phyloP scores from a whole-genome alignment of 768 basidiomycete genomes.

The Mycena capillaripes region DNA sequence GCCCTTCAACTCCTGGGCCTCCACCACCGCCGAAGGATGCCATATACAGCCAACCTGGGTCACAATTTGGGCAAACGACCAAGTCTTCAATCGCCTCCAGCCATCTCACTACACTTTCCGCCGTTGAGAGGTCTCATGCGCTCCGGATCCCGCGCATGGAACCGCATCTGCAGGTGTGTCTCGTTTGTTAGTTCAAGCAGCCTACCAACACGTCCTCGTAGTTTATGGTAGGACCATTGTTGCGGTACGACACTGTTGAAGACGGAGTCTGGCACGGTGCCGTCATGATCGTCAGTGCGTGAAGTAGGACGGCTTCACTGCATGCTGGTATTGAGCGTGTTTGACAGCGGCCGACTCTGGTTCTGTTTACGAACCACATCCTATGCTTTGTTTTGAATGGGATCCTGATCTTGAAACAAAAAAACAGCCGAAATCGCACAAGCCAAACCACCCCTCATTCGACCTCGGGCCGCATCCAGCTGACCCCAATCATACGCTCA shows the following conservation, averaged over 20 bases:
- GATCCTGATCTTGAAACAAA: constrained; percentile 63
- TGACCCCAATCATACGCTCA: constrained; percentile 68
- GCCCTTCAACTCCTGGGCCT: constrained; percentile 54
- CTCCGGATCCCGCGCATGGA: constrained; percentile 77
- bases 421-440: neutral
- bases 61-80: constrained; percentile 37
- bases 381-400: constrained; percentile 79
- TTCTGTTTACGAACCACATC: constrained; percentile 83
- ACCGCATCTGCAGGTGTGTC: constrained; percentile 77
- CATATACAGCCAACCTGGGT: constrained; percentile 39
- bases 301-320: neutral
- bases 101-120: constrained; percentile 64
- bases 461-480: constrained; percentile 82
- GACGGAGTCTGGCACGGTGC: constrained; percentile 89
- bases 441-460: constrained; percentile 50
- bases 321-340: constrained; percentile 11
- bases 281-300: constrained; percentile 89
- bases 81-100: constrained; percentile 51
- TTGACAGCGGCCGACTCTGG: constrained; percentile 80
- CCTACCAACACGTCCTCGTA: constrained; percentile 40
- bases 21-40: constrained; percentile 67
- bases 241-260: constrained; percentile 90
- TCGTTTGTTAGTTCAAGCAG: neutral
- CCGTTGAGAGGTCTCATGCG: constrained; percentile 75
- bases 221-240: constrained; percentile 92